Base-by-base conservation (phyloP, 306 rosid genomes). In the Ochetophila trinervis region DNA sequence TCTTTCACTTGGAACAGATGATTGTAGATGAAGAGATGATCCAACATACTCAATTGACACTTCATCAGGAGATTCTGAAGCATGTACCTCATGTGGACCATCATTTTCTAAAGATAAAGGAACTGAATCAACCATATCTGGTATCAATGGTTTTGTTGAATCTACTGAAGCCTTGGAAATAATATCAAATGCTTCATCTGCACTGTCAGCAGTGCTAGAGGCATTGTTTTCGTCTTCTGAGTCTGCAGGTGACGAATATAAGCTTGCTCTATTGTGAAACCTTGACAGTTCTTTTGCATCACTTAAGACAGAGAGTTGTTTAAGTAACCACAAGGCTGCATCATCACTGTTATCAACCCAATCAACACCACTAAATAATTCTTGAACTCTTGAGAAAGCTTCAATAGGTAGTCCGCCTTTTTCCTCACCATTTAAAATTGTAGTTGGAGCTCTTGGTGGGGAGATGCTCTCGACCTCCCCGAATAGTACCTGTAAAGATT, bases 321-420 rank as follows among this genome's bases (percentile, higher is more conserved):
- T 86, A 67, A 93, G 89, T 68, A 93, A 77, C 98, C 98, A 93
- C 75, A 89, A 86, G 45, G 98, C 88, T 34, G 92, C 98, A 72
- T 89, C 96, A 74, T 93, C 98, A 66, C 83, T 81, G 65, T 70
- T 78, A 44, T 87, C 98, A 79, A 86, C 81, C 98, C 96, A 93
- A 49, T 93, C 98, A 49, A 72, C 93, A 48, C 91, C 95, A 73
- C 76, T 89, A 74, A 93, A 93, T 65, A 93, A 89, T 78, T 93
- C 98, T 76, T 89, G 96, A 79, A 93, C 98, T 81, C 88, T 87
- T 63, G 98, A 89, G 84, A 93, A 93, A 47, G 98, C 96, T 82
- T 93, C 98, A 65, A 89, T 81, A 21, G 98, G 98, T 74, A 93
- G 76, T 62, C 98, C 98, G 74, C 98, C 96, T 76, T 80, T 93